Base-by-base conservation (phyloP, 306 rosid genomes). In the Aeschynomene evenia region DNA sequence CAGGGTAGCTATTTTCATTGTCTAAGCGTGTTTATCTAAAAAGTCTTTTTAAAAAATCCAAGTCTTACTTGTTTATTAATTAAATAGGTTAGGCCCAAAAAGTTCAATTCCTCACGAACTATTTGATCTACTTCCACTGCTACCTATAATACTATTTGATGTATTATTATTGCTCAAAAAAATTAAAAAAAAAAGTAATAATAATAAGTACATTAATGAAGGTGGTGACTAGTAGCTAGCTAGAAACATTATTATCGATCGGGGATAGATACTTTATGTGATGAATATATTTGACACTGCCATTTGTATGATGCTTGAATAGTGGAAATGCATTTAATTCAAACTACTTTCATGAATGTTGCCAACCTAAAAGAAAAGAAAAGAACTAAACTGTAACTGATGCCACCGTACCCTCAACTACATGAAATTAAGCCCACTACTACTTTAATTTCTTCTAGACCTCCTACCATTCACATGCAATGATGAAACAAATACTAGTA, bases 281-380 rank as follows among this genome's bases (percentile, higher is more conserved):
- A 45, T 40, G 10, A 2, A 43, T 31, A 8, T 31, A 55, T 24
- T 14, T 37, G 53, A 28, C 39, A 42, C 21, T 22, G 23, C 62
- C 19, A 11, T 6, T 21, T 4, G 3, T 62, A n/a, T 39, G 33
- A 3, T 39, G 71, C 34, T 24, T 9, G 0, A 62, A 11, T 36
- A 5, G 55, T 37, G 55, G 12, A 66, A 54, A 10, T 57, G 66
- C 74, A 66, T 24, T 73, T 36, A 55, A 49, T 48, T 49, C 46
- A 16, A 57, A 67, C 36, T 4, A 54, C 74, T 69, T 26, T 69
- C 14, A 39, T 39, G n/a, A 22, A 45, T 55, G n/a, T 66, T 22
- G 20, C 18, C 45, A 23, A 10, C 51, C 22, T n/a, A 15, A 28
- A 46, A 57, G 39, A 61, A 63, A n/a, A n/a, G n/a, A n/a, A n/a